Conservation (phyloP, 164 flowering plant species). For the Malania oleifera region DNA sequence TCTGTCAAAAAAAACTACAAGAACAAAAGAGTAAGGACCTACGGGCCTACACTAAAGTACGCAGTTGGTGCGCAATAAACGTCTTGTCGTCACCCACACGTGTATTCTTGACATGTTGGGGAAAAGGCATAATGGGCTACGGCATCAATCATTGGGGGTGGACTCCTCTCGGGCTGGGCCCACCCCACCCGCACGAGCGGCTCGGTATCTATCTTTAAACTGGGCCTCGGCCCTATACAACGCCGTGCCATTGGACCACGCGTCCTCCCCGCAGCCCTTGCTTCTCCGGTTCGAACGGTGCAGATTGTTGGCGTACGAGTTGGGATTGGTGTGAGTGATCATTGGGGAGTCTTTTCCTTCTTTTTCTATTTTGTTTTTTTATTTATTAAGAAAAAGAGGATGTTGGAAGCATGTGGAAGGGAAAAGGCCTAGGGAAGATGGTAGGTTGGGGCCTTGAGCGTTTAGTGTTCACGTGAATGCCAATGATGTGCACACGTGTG, state of each 20-base stretch:
- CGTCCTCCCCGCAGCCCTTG: not conserved
- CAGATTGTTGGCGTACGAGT: no score
- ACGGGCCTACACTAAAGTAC: slow-evolving; percentile 11
- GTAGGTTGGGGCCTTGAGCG: no score
- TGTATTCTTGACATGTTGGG: no score
- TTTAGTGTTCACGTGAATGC: slow-evolving; percentile 22
- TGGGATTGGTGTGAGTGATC: no score
- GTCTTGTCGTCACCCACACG: slow-evolving; percentile 24
- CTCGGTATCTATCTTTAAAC: not conserved
- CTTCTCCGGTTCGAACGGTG: no score
- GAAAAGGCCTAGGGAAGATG: no score
- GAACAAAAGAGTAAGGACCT: no score
- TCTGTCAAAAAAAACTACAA: no score
- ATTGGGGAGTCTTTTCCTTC: no score
- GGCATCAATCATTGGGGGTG: slow-evolving; percentile 31
- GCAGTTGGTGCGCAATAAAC: slow-evolving; percentile 12
- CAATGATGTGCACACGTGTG: slow-evolving; percentile 36
- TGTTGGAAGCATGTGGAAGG: no score
- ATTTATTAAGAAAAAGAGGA: no score
- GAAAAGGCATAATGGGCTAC: not conserved
- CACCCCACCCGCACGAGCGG: slow-evolving; percentile 55
- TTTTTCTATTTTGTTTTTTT: no score
- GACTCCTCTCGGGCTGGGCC: slow-evolving; percentile 8
- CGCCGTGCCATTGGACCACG: slow-evolving; percentile 4
- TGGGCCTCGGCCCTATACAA: not conserved